A percentile compares a stretch with the other conserved stretches of the same genome.
phyloP scores from a whole-genome alignment of 139 green algal species.

The Pleodorina starrii region DNA sequence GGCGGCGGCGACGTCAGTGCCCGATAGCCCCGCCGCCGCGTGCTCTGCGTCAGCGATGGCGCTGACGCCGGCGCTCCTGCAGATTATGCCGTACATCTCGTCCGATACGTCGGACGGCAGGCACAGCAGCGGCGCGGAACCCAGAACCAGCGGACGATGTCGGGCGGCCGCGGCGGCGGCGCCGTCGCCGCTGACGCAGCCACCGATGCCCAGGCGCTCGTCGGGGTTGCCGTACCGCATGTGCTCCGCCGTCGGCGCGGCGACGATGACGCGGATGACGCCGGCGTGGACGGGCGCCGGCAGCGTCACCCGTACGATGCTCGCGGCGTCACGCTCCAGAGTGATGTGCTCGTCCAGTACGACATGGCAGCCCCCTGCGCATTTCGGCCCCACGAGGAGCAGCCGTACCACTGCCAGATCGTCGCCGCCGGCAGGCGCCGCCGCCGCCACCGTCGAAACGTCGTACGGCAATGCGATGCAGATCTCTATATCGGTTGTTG shows the following conservation, averaged over 20 bases:
- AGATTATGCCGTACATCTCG: background rate
- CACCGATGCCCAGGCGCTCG: background rate
- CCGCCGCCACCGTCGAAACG: background rate
- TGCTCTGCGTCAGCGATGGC: background rate
- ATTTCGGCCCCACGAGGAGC: background rate
- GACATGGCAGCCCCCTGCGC: background rate
- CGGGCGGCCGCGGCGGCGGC: background rate
- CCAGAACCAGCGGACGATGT: background rate
- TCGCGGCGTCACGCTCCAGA: background rate
- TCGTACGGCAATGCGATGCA: constrained; percentile 3
- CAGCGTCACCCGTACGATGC: background rate
- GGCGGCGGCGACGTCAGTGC: background rate
- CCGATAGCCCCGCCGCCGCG: background rate
- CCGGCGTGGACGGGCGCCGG: background rate
- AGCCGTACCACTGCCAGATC: constrained; percentile 17
- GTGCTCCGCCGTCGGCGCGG: background rate
- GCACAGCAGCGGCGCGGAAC: background rate
- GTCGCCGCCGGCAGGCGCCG: background rate
- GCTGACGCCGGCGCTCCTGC: background rate
- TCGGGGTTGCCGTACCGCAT: background rate
- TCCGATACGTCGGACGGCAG: background rate
- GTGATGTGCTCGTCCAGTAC: constrained; percentile 4
- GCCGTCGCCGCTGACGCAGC: background rate
- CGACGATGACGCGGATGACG: background rate
- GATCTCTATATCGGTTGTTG: background rate